A percentile compares a stretch with the other conserved stretches of the same genome.
These are phyloP conservation scores for Trichoderma cornu-damae DNA, from an alignment of 2,329 filamentous ascomycete species.

Conservation along the genomic window DNA sequence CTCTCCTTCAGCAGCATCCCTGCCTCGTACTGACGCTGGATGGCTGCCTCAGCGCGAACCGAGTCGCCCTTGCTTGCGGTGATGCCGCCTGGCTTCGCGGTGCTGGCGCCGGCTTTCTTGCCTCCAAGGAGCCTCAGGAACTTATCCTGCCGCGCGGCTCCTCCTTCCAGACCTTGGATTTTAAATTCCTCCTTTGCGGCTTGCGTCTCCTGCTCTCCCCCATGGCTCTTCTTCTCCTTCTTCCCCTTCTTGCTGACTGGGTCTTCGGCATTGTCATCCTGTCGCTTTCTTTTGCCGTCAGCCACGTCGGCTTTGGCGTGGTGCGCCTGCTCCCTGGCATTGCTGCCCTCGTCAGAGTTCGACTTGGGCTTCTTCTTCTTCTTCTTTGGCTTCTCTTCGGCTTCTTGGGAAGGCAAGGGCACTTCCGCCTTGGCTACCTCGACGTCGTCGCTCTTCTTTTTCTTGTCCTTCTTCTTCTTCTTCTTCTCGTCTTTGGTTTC, in stretches of 20 bases:
- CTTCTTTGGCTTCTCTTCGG: background rate
- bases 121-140: conserved; percentile 53
- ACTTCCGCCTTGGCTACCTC: conserved; percentile 15
- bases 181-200: conserved; percentile 45
- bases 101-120: conserved; percentile 39
- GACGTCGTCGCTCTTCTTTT: conserved; percentile 5
- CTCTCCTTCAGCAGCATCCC: conserved; percentile 54
- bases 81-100: conserved; percentile 19
- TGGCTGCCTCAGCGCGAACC: conserved; percentile 44
- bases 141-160: conserved; percentile 48
- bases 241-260: conserved; percentile 21
- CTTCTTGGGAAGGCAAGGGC: background rate
- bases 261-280: conserved; percentile 18
- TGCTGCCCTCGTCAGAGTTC: background rate
- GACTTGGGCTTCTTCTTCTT: conserved; percentile 9
- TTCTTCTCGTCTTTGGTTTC: conserved; percentile 1
- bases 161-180: conserved; percentile 48
- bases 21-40: conserved; percentile 53
- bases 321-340: background rate
- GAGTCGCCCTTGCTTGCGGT: conserved; percentile 32
- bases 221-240: conserved; percentile 23
- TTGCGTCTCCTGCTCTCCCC: conserved; percentile 26
- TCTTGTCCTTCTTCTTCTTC: conserved; percentile 10
- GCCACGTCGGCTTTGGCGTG: conserved; percentile 15
- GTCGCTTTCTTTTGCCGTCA: conserved; percentile 17